phyloP scores from a whole-genome alignment of 2,329 filamentous ascomycete genomes.

The Pseudocercospora musae region DNA sequence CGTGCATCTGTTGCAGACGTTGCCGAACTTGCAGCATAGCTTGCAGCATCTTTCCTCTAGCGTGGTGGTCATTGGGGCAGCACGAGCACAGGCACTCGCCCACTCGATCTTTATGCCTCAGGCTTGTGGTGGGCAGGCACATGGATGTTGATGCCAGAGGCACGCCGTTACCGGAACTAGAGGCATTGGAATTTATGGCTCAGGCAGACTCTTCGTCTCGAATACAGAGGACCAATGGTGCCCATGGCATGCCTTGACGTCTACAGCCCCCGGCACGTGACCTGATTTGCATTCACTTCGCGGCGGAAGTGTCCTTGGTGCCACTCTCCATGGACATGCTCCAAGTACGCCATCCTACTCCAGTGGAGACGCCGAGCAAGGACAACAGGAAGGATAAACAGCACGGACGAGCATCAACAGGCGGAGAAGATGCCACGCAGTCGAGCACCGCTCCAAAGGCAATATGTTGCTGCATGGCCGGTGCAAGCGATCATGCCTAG shows the following conservation, averaged over 20 bases:
- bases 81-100: conserved; percentile 2
- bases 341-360: conserved; percentile 18
- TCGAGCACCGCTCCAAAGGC: conserved; percentile 27
- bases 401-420: conserved; percentile 40
- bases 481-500: conserved; percentile 26
- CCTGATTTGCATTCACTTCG: conserved; percentile 16
- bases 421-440: conserved; percentile 46
- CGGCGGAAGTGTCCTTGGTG: conserved; percentile 13
- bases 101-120: conserved; percentile 2
- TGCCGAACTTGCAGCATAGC: conserved; percentile 11
- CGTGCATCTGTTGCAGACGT: conserved; percentile 12
- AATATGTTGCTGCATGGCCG: conserved; percentile 26
- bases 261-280: conserved; percentile 16
- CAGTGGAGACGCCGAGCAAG: conserved; percentile 23
- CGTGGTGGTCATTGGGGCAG: conserved; percentile 3
- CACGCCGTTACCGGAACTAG: conserved; percentile 1
- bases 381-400: conserved; percentile 40
- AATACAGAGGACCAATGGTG: not conserved
- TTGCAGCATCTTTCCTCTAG: not conserved
- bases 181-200: conserved; percentile 3
- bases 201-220: not conserved
- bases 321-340: conserved; percentile 17
- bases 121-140: not conserved
- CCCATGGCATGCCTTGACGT: conserved; percentile 1
- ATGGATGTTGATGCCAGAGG: not conserved